A percentile compares a stretch with the other conserved stretches of the same genome.
These are phyloP conservation scores for Isabelozyma gotoi DNA, from an alignment of 805 yeast genomes.

Conservation along the genomic window DNA sequence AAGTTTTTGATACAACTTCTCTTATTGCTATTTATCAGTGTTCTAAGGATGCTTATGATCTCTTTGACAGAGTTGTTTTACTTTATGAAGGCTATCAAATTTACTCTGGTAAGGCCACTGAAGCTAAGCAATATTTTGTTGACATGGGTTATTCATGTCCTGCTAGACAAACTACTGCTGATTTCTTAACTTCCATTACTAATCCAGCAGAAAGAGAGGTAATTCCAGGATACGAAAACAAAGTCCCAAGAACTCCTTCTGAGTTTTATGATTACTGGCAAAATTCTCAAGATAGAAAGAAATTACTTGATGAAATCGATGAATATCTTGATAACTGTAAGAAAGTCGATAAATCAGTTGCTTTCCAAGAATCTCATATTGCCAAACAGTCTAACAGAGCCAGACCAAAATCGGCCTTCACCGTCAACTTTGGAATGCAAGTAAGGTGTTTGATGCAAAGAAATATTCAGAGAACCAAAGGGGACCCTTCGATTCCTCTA, in stretches of 20 bases:
- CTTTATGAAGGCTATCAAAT: constrained; percentile 62
- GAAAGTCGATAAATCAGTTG: constrained; percentile 6
- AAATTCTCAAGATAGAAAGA: constrained; percentile 19
- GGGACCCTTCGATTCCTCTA: constrained; percentile 49
- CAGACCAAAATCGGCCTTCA: constrained; percentile 4
- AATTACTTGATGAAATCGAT: constrained; percentile 16
- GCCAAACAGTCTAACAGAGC: constrained; percentile 18
- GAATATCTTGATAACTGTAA: constrained; percentile 12
- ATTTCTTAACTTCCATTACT: constrained; percentile 30
- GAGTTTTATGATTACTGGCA: constrained; percentile 32
- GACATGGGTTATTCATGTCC: constrained; percentile 41
- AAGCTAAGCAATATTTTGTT: constrained; percentile 42
- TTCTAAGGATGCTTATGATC: constrained; percentile 59
- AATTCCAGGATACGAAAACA: constrained; percentile 34
- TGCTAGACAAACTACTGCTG: constrained; percentile 42
- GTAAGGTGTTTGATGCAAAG: constrained; percentile 46
- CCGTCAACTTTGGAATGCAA: constrained; percentile 48
- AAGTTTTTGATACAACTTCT: constrained; percentile 55
- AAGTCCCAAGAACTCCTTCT: constrained; percentile 25
- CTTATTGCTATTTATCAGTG: constrained; percentile 70
- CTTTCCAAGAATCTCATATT: constrained; percentile 16
- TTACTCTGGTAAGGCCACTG: constrained; percentile 53
- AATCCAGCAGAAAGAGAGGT: constrained; percentile 28
- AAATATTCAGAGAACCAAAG: constrained; percentile 48
- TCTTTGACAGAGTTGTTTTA: constrained; percentile 61